These are phyloP conservation scores for Asclepias syriaca DNA, from an alignment of 257 asterid genomes.

Conservation along the genomic window DNA sequence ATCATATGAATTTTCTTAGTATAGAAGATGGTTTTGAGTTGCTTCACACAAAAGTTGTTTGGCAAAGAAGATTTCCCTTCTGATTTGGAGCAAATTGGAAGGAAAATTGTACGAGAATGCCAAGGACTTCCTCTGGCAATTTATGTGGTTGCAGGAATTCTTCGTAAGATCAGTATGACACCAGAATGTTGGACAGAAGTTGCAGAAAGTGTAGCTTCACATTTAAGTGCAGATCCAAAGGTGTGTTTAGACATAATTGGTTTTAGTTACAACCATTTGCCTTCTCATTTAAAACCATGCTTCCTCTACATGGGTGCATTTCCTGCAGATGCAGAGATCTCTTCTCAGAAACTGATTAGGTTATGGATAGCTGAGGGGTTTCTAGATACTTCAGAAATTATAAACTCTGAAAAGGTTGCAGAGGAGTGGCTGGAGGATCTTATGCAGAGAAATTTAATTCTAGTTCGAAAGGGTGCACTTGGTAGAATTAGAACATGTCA, in stretches of 20 bases:
- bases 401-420: constrained; percentile 20
- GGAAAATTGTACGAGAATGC: constrained; percentile 5
- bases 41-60: not conserved
- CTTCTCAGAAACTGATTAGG: not conserved
- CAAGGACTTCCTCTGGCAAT: constrained; percentile 15
- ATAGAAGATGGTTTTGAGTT: constrained; percentile 4
- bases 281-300: constrained; percentile 21
- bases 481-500: constrained; percentile 29
- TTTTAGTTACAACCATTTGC: constrained; percentile 28
- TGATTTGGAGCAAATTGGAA: constrained; percentile 5
- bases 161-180: not conserved
- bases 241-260: constrained; percentile 16
- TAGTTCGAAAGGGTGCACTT: constrained; percentile 19
- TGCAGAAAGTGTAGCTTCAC: not conserved
- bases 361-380: constrained; percentile 24
- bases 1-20: not conserved
- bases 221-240: not conserved
- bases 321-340: not conserved
- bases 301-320: constrained; percentile 3
- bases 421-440: constrained; percentile 35
- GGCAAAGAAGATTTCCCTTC: not conserved
- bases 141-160: constrained; percentile 1
- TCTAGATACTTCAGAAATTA: not conserved
- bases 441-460: constrained; percentile 26
- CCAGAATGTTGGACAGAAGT: not conserved